These are phyloP conservation scores for Quercus phellos DNA, from an alignment of 331 rosid genomes.

Conservation along the genomic window DNA sequence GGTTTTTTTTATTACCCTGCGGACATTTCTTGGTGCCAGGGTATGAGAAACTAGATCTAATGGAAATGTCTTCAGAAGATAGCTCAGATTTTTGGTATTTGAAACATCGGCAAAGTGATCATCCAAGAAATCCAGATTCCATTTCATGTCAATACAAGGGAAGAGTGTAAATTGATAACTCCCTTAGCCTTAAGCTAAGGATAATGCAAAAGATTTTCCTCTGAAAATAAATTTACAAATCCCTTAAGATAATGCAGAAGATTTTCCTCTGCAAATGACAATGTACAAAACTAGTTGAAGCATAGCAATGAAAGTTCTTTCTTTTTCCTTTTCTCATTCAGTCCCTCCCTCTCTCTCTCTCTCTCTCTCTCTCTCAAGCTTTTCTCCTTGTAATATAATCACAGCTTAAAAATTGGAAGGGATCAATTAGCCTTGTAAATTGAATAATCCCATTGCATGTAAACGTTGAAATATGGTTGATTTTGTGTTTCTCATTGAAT, in stretches of 20 bases:
- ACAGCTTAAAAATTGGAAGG: neutral
- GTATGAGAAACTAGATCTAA: slow-evolving; percentile 17
- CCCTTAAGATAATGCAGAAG: neutral
- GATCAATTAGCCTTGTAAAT: neutral
- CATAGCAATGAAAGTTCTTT: slow-evolving; percentile 9
- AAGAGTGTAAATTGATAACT: slow-evolving; percentile 5
- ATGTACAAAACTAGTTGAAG: slow-evolving; percentile 7
- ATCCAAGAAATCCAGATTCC: slow-evolving; percentile 1
- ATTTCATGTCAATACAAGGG: slow-evolving; percentile 12
- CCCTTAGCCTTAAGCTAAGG: slow-evolving; percentile 6
- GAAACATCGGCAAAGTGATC: slow-evolving; percentile 6
- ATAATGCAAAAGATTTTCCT: slow-evolving; percentile 4
- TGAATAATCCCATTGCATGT: neutral
- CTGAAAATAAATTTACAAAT: too few species aligned
- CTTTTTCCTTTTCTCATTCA: neutral
- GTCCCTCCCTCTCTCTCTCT: neutral
- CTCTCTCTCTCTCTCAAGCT: neutral
- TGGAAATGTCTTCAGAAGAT: neutral
- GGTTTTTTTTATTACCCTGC: slow-evolving; percentile 6
- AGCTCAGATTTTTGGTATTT: slow-evolving; percentile 6
- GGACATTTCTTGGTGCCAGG: slow-evolving; percentile 49
- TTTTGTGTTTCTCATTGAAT: neutral
- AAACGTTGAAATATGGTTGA: neutral
- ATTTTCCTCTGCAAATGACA: neutral
- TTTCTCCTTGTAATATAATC: slow-evolving; percentile 7